Percentiles rank a stretch among this genome's conserved stretches.
phyloP scores from a whole-genome alignment of 768 basidiomycete genomes.

The Leucogyrophana mollusca region DNA sequence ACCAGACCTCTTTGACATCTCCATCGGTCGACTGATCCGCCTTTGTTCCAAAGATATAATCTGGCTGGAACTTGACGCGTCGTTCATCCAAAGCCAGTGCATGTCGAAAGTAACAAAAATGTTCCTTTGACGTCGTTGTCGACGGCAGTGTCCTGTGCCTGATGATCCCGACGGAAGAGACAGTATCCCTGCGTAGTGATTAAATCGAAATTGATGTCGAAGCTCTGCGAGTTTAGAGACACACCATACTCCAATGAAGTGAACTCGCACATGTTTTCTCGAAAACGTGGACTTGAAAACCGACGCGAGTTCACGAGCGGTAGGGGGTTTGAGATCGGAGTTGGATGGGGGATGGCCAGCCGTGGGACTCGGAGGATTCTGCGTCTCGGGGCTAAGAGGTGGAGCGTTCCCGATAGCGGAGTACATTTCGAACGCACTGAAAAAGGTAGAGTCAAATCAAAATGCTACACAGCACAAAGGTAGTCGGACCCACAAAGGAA shows the following conservation, averaged over 20 bases:
- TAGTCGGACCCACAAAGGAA: constrained; percentile 29
- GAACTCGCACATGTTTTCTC: constrained; percentile 19
- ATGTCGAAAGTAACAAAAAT: constrained; percentile 33
- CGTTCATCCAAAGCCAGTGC: constrained; percentile 35
- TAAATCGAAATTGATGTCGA: not conserved
- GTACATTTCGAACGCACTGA: constrained; percentile 31
- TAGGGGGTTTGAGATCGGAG: not conserved
- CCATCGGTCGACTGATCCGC: constrained; percentile 2
- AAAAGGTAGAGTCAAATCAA: not conserved
- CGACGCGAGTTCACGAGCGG: constrained; percentile 10
- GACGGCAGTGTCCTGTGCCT: constrained; percentile 14
- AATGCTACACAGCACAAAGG: no score
- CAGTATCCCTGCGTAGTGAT: constrained; percentile 28
- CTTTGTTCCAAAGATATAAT: constrained; percentile 17
- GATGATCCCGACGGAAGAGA: constrained; percentile 30
- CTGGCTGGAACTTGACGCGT: constrained; percentile 33
- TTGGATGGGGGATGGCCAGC: not conserved
- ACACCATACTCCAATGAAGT: constrained; percentile 36
- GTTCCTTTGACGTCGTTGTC: constrained; percentile 14
- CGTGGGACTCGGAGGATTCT: constrained; percentile 6
- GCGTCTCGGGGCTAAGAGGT: no score
- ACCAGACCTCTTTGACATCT: constrained; percentile 33
- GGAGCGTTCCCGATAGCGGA: constrained; percentile 9
- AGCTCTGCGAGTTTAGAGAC: not conserved
- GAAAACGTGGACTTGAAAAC: constrained; percentile 29